These are phyloP conservation scores for Rhizoclosmatium sp. DNA, from an alignment of 192 early-diverging fungal genomes.

Conservation along the genomic window DNA sequence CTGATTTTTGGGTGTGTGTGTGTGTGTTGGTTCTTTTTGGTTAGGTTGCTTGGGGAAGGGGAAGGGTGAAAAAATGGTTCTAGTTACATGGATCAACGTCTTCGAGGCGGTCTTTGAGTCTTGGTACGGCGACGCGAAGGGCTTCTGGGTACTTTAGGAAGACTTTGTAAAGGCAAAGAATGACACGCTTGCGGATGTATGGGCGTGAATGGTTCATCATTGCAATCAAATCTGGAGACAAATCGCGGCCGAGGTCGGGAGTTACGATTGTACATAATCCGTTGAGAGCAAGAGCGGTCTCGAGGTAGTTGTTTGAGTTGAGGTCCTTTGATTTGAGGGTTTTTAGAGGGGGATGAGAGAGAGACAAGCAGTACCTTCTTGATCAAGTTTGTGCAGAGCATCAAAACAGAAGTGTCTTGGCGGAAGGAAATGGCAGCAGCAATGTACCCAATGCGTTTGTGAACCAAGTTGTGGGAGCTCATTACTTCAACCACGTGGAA, in stretches of 20 bases:
- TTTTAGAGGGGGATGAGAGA: not conserved
- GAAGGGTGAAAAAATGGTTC: not conserved
- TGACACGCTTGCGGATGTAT: conserved; percentile 91
- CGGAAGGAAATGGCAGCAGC: conserved; percentile 90
- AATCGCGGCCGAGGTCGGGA: conserved; percentile 86
- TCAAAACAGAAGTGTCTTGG: conserved; percentile 93
- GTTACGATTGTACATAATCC: conserved; percentile 93
- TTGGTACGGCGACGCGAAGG: conserved; percentile 78
- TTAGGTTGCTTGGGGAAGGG: too few relatives aligned
- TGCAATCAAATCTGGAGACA: conserved; percentile 83
- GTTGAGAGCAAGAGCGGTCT: conserved; percentile 90
- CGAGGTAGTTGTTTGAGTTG: conserved; percentile 79
- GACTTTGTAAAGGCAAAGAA: conserved; percentile 87
- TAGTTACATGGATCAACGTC: conserved; percentile 87
- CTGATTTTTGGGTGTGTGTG: conserved; percentile 38
- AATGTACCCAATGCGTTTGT: conserved; percentile 92
- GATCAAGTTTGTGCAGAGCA: conserved; percentile 96
- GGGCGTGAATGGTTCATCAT: conserved; percentile 93
- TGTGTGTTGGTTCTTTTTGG: not conserved
- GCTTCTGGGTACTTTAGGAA: conserved; percentile 93
- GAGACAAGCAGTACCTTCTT: conserved; percentile 76
- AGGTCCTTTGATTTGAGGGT: conserved; percentile 69
- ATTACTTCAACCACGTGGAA: conserved; percentile 98
- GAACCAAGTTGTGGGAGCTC: conserved; percentile 83
- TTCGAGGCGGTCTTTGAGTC: conserved; percentile 86